Evolutionary conservation across 2,329 filamentous ascomycete species (phyloP), one percentile per base, ranked within the genome.

Genomic region (Chaetomiaceae sp.): DNA sequence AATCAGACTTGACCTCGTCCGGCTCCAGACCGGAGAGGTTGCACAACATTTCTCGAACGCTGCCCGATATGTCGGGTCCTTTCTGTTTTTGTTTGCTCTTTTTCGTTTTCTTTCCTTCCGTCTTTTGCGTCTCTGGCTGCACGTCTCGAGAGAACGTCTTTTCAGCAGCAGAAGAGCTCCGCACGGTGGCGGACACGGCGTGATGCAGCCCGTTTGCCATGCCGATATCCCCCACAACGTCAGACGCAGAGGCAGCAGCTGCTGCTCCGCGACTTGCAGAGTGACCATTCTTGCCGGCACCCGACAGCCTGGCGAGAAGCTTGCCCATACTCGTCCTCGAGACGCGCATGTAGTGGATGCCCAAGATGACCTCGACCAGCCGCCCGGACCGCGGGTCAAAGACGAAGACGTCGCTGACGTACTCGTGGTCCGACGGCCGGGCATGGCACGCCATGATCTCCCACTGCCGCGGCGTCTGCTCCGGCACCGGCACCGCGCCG

Each of bases 21-120:
- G 54, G 20, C 18, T 68, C 65, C 5, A 70, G 44, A 19, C 68
- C 66, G 2, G 64, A 65, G 0, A 68, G 47, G 2, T 65, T 53
- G n/a, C 3, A 53, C 54, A 1, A 61, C 32, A 61, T 24, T 9
- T 48, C 35, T 26, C 42, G 47, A 5, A 61, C 45, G 27, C 50
- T 43, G 12, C 19, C 24, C 26, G 44, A 44, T 7, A 54, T 29
- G 6, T 38, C 42, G 3, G 36, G 6, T 18, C 26, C 29, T 20
- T 38, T 42, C n/a, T 29, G 14, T 27, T 35, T 34, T 33, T 14
- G n/a, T n/a, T n/a, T n/a, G n/a, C n/a, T n/a, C 9, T 15, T 10
- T 18, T 34, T 42, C 22, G 9, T 29, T 20, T 37, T 34, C 12
- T 38, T 8, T 19, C 4, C 15, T n/a, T n/a, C n/a, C n/a, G n/a